Evolutionary conservation across 768 basidiomycete genomes (phyloP), one percentile per base, ranked within the genome.

Genomic region (Phanerochaete carnosa): DNA sequence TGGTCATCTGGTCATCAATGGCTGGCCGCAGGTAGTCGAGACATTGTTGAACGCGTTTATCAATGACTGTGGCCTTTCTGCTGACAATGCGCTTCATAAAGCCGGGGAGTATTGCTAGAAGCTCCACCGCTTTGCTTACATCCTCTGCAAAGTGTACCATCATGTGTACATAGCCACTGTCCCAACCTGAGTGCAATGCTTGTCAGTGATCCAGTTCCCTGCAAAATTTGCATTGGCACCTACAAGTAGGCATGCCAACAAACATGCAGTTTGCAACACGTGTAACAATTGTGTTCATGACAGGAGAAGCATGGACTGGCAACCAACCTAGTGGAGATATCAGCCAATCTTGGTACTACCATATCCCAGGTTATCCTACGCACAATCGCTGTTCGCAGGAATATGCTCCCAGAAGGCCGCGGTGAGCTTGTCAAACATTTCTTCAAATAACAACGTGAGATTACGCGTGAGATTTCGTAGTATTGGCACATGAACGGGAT

Each of bases 221-320:
- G 33, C 46, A 45, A 51, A 32, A 55, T 35, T 33, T 19, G 49
- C 15, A 8, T 32, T 46, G 47, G 25, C 32, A 53, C 60, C 77
- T 76, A 57, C 73, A 68, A 73, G 81, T 74, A 2, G 82, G 80
- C 30, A 76, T 67, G 0, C 83, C 84, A 4, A 84, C 77, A 55
- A 85, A 80, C 0, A 76, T 49, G 15, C 84, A 75, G 62, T 80
- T 83, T 50, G 68, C 77, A 2, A 72, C 68, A 43, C 79, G 75
- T 37, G 74, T 71, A 12, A 84, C 66, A n/a, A 84, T 66, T 29
- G 71, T 13, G 25, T 16, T 2, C 23, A 58, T 81, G 23, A 26
- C 33, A 16, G n/a, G 3, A 22, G 49, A 9, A 1, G 45, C 62
- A n/a, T 30, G 45, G 2, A 63, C 46, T 23, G 33, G 22, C 6